Conservation (phyloP, 2,329 filamentous ascomycete genomes). For the Pyrenochaeta sp. region DNA sequence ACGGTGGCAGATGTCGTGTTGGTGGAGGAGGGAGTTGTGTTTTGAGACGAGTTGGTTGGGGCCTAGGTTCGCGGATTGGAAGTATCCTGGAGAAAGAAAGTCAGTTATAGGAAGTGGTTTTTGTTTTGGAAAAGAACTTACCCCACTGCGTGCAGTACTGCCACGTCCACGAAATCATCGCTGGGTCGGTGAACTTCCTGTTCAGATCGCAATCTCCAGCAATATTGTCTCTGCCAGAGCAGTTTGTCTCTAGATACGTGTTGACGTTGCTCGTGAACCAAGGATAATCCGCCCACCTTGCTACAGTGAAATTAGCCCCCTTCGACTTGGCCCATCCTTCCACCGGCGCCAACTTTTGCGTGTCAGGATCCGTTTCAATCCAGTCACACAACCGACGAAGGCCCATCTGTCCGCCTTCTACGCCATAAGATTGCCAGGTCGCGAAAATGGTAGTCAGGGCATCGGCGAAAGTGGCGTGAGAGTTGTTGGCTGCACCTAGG, state of each 20-base stretch:
- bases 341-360: conserved; percentile 47
- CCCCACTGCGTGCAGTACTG: conserved; percentile 64
- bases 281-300: conserved; percentile 55
- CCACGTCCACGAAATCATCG: conserved; percentile 58
- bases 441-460: conserved; percentile 52
- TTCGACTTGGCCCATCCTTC: conserved; percentile 53
- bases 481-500: conserved; percentile 55
- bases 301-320: conserved; percentile 53
- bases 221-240: conserved; percentile 42
- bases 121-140: conserved; percentile 16
- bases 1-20: conserved; percentile 57
- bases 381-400: conserved; percentile 57
- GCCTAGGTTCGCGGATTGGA: conserved; percentile 60
- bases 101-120: conserved; percentile 5
- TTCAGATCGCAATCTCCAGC: conserved; percentile 51
- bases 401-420: conserved; percentile 45
- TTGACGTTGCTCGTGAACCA: conserved; percentile 51
- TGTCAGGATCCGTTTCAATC: conserved; percentile 54
- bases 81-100: conserved; percentile 48
- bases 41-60: conserved; percentile 57
- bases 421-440: conserved; percentile 57
- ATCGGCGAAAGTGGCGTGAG: conserved; percentile 58
- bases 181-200: conserved; percentile 43
- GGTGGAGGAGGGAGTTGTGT: conserved; percentile 56
- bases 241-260: conserved; percentile 51